Evolutionary conservation across 2,329 filamentous ascomycete species (phyloP), one percentile per base, ranked within the genome.

Genomic region (Mycosphaerella sp.): DNA sequence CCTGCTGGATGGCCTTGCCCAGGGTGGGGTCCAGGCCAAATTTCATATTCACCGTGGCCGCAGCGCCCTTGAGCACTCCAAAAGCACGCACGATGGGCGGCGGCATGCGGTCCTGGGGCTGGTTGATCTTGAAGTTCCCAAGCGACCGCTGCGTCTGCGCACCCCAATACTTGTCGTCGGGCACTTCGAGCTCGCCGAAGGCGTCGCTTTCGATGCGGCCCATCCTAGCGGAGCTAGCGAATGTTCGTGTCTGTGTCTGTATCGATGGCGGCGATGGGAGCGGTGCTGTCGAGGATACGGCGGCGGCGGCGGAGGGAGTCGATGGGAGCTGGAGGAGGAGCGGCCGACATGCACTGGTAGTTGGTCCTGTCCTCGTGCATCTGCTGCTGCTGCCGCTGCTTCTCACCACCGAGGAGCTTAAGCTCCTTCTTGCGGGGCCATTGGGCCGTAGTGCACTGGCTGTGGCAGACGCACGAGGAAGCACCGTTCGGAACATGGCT

Each of bases 91-190:
- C 79, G 65, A 98, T 86, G 44, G 91, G 87, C 62, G 89, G 85
- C 46, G 93, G 93, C 91, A 97, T 97, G 72, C 93, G 90, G 72
- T 98, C 93, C 76, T 95, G 89, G 57, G 93, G 93, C 80, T 97
- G 93, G 78, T 97, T 97, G 83, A 98, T 97, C 74, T 86, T 87
- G 81, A 98, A 98, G 80, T 98, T 98, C 74, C 87, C 86, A 72
- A 97, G 82, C 49, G 92, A 97, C 64, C 92, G 86, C 81, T 96
- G 87, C 51, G 92, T 96, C 80, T 96, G 92, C 58, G 92, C 92
- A 70, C 93, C 93, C 92, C 93, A 98, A 81, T 98, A 98, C 79
- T 87, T 92, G 82, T 95, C 89, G 62, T 81, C 80, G 41, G 87
- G 81, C 65, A 97, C 91, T 78, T 95, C 84, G 73, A 98, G 83